Evolutionary conservation across 1,284 basidiomycete genomes (phyloP), one percentile per base, ranked within the genome.

Genomic region (Malassezia sympodialis): DNA sequence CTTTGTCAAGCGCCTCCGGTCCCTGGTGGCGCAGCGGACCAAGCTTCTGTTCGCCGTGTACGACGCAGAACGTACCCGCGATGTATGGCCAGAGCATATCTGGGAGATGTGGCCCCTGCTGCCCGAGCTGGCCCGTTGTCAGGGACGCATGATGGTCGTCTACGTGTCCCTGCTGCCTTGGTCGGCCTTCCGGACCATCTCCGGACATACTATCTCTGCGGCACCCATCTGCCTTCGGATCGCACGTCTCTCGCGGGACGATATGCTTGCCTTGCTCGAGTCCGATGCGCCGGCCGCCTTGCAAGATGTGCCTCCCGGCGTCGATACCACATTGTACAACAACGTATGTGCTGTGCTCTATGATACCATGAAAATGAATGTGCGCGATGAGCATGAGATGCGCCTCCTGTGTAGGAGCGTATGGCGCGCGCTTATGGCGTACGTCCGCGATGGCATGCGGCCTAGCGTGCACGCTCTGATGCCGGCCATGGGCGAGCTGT

Each of bases 11-110:
- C 48, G 27, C 24, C 17, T 49, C 15, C 35, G 39, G 15, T 24
- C 14, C 12, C 28, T 37, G 6, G 32, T 28, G 15, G 8, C 19
- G 30, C 49, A 21, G 31, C n/a, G 40, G n/a, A 48, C 41, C 8
- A 55, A 53, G 26, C 15, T 64, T 12, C 51, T 67, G 11, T 24
- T 72, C 11, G 58, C 63, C 14, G 54, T 72, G 45, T 54, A 66
- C 15, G 59, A 67, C 32, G 63, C 69, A 0, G 65, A 69, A 28
- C 53, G 69, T 2, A 65, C 64, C 26, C 58, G 69, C 19, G 69
- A 69, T 40, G 40, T 69, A 1, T 72, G 69, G 69, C 67, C 67
- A 4, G 67, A 69, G 45, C 53, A 59, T n/a, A 50, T 71, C 21
- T 67, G 61, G 59, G 61, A 65, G 5, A 54, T 60, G 11, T 57